These are phyloP conservation scores for Purpureocillium takamizusanense DNA, from an alignment of 2,329 filamentous ascomycete species.

Conservation along the genomic window DNA sequence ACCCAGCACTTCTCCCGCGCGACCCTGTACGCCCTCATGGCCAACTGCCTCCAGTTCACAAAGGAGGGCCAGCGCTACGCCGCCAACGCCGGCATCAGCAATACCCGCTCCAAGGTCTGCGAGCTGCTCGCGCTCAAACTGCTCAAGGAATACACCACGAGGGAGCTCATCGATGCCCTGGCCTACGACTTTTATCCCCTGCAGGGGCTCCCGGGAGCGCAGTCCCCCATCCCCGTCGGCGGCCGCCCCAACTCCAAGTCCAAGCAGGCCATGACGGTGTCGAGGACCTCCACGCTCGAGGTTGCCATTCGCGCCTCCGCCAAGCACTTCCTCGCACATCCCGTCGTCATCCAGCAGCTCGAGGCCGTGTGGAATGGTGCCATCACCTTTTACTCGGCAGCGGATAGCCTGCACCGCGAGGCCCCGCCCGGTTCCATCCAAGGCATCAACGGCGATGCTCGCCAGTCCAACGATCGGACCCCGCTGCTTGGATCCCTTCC, in stretches of 20 bases:
- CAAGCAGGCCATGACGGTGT: slow-evolving; percentile 46
- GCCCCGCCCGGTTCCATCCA: slow-evolving; percentile 14
- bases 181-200: slow-evolving; percentile 94
- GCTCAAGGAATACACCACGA: slow-evolving; percentile 78
- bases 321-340: slow-evolving; percentile 86
- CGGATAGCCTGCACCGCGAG: slow-evolving; percentile 71
- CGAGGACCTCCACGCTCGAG: slow-evolving; percentile 82
- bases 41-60: slow-evolving; percentile 86
- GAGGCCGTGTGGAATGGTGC: slow-evolving; percentile 95
- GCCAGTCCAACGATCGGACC: slow-evolving; percentile 36
- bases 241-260: slow-evolving; percentile 25
- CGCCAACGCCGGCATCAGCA: slow-evolving; percentile 74
- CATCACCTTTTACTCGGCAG: slow-evolving; percentile 86
- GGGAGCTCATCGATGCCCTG: slow-evolving; percentile 86
- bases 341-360: slow-evolving; percentile 86
- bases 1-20: slow-evolving; percentile 76
- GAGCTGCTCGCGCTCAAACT: slow-evolving; percentile 85
- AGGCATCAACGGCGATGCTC: slow-evolving; percentile 14
- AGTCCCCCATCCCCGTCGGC: slow-evolving; percentile 23
- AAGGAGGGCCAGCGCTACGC: slow-evolving; percentile 79
- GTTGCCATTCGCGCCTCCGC: slow-evolving; percentile 88
- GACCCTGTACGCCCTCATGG: slow-evolving; percentile 82
- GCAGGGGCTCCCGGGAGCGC: slow-evolving; percentile 59
- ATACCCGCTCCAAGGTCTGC: slow-evolving; percentile 78
- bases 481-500: slow-evolving; percentile 36